Evolutionary conservation across 1,284 basidiomycete species (phyloP), one percentile per base, ranked within the genome.

Genomic region (Cryptococcus sp.): DNA sequence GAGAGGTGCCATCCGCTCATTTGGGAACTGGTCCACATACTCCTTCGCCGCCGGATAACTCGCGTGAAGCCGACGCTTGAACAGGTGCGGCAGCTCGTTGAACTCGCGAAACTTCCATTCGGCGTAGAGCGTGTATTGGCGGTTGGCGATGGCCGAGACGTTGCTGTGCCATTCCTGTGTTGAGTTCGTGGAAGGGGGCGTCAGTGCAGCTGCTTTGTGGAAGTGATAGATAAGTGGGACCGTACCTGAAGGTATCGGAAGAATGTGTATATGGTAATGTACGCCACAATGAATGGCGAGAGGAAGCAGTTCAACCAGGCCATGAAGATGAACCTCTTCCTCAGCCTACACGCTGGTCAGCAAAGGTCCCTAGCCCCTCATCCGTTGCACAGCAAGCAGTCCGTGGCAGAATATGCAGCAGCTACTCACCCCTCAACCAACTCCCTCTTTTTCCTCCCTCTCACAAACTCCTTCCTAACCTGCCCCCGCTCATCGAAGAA

Each of bases 101-200:
- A 97, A 99, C 75, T 98, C 96, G 59, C 96, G 84, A 71, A 98
- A 98, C 73, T 97, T 98, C 96, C 96, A 99, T 63, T 90, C 87
- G 0, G 94, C 95, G 63, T 90, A 93, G 1, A 87, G 88, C 0
- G 95, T 98, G 70, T 98, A 99, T 62, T 89, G 85, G 39, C 96
- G 84, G 4, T 88, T 87, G 23, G 93, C 89, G 48, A 98, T 90
- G 0, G 89, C 88, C 0, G 94, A 95, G 1, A 95, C 95, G 70
- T 98, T 91, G 78, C 97, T 94, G 82, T 94, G 95, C 71, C 97
- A 98, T 81, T 98, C 93, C 92, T 96, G 62, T 40, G 11, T 2
- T 36, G 23, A 20, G 13, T 38, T 15, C 20, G 54, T 49, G 61
- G 50, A 23, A 33, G 2, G 16, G 15, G 3, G 1, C 23, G 21